Evolutionary conservation across 164 flowering plant species (phyloP).

Genomic region (Amborella trichopoda): DNA sequence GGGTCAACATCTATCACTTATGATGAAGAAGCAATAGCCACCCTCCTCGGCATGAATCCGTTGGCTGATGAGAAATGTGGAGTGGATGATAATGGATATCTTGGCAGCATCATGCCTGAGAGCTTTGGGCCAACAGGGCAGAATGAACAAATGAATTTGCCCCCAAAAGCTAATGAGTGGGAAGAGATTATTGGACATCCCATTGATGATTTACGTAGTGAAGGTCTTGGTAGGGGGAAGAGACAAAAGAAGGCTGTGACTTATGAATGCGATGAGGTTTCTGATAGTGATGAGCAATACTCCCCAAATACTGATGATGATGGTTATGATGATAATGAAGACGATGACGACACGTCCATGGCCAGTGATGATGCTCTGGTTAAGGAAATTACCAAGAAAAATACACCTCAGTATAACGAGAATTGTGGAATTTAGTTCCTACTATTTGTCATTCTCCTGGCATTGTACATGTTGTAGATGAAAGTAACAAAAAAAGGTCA

Average conservation of each 20-base stretch:
- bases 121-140: conserved; percentile 1
- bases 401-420: no score
- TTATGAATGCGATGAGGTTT: conserved; percentile 2
- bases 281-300: conserved; percentile 2
- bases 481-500: no score
- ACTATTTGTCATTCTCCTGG: no score
- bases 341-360: no score
- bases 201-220: background rate
- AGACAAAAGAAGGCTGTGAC: conserved; percentile 2
- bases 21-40: conserved; percentile 6
- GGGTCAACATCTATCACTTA: conserved; percentile 1
- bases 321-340: no score
- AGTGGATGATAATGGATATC: conserved; percentile 5
- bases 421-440: no score
- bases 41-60: conserved; percentile 2
- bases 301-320: background rate
- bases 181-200: background rate
- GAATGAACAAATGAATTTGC: background rate
- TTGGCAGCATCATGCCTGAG: conserved; percentile 4
- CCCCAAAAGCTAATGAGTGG: conserved; percentile 5
- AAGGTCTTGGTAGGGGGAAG: conserved; percentile 7
- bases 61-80: background rate
- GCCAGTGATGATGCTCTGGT: no score
- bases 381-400: no score
- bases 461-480: no score